Evolutionary conservation across 495 filamentous ascomycete genomes (phyloP).

Genomic region (Tuber aestivum): DNA sequence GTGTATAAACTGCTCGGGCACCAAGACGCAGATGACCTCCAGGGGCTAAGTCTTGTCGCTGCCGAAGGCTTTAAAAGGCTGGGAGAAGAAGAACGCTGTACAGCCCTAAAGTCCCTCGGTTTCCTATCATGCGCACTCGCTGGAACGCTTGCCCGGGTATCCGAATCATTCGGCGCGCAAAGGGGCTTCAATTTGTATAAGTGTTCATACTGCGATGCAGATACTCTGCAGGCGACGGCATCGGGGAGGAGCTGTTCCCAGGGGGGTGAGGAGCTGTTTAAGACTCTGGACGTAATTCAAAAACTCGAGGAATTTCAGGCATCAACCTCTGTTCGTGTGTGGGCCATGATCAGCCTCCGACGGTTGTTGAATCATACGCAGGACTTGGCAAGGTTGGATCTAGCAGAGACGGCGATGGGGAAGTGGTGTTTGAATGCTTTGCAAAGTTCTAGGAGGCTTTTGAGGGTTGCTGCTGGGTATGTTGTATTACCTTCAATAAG

Average conservation of each 20-base stretch:
- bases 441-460: conserved; percentile 74
- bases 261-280: conserved; percentile 48
- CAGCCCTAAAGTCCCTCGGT: conserved; percentile 43
- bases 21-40: conserved; percentile 20
- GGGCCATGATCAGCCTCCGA: conserved; percentile 65
- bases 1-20: conserved; percentile 31
- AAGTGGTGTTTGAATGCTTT: conserved; percentile 76
- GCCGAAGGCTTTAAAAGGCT: conserved; percentile 31
- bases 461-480: conserved; percentile 73
- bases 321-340: conserved; percentile 58
- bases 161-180: conserved; percentile 17
- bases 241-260: conserved; percentile 33
- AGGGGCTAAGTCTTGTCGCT: conserved; percentile 26
- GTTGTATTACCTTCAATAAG: conserved; percentile 15
- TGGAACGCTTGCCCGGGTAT: conserved; percentile 40
- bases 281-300: conserved; percentile 54
- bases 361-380: conserved; percentile 61
- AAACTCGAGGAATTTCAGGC: conserved; percentile 55
- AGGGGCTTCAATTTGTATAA: conserved; percentile 31
- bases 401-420: conserved; percentile 60
- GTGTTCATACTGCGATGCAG: conserved; percentile 45
- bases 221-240: conserved; percentile 38
- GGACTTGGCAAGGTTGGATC: conserved; percentile 54
- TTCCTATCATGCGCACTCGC: conserved; percentile 48
- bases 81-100: conserved; percentile 31